phyloP scores from a whole-genome alignment of 2,329 filamentous ascomycete genomes.

The Laburnicola sp. region DNA sequence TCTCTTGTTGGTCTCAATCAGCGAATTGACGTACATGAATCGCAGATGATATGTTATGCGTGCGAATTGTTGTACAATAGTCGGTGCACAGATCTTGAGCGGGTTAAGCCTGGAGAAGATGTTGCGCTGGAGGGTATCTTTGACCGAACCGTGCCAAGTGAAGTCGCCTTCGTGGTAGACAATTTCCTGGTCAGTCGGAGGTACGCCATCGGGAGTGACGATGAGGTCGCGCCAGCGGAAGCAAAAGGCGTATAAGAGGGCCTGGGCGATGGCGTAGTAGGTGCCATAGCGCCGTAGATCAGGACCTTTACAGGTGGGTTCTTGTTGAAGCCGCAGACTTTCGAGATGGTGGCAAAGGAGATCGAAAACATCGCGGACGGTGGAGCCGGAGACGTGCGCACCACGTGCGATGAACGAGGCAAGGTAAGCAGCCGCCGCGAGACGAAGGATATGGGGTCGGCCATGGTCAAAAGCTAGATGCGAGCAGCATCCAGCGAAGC shows the following conservation, averaged over 20 bases:
- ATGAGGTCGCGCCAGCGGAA: constrained; percentile 96
- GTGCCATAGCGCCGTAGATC: constrained; percentile 81
- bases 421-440: constrained; percentile 87
- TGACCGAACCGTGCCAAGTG: constrained; percentile 74
- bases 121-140: constrained; percentile 72
- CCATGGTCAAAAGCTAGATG: constrained; percentile 69
- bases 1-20: constrained; percentile 91
- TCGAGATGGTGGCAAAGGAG: constrained; percentile 79
- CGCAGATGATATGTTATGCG: constrained; percentile 81
- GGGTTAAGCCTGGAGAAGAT: constrained; percentile 91
- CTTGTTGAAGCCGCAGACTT: constrained; percentile 70
- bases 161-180: constrained; percentile 72
- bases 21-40: constrained; percentile 85
- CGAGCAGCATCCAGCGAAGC: constrained; percentile 78
- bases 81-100: constrained; percentile 88
- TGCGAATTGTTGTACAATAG: constrained; percentile 89
- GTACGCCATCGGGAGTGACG: constrained; percentile 54
- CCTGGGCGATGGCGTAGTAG: constrained; percentile 88
- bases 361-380: constrained; percentile 81
- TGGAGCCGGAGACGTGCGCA: constrained; percentile 72
- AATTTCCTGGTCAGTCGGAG: constrained; percentile 52
- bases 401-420: constrained; percentile 93
- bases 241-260: constrained; percentile 92
- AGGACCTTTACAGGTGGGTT: constrained; percentile 76
- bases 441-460: constrained; percentile 69